Percentiles rank a stretch among this genome's conserved stretches.
These are phyloP conservation scores for Brassica cretica DNA, from an alignment of 345 rosid genomes.

Conservation along the genomic window DNA sequence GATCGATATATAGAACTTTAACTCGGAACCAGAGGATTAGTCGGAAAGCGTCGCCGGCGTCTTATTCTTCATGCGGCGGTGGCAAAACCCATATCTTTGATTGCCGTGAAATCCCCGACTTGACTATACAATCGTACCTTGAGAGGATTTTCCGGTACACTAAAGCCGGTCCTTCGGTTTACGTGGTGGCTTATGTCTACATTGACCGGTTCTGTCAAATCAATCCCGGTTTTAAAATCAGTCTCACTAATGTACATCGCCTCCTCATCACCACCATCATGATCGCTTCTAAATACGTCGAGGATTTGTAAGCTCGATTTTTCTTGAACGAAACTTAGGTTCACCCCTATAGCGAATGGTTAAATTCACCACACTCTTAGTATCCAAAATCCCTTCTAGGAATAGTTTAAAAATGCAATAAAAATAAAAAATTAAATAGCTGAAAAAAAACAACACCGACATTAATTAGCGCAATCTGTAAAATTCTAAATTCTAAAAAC, in stretches of 20 bases:
- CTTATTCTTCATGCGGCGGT: background rate
- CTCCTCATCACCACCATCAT: background rate
- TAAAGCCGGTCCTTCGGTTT: background rate
- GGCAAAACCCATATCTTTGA: background rate
- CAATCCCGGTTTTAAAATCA: background rate
- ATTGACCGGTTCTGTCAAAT: background rate
- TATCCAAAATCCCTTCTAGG: too few relatives aligned
- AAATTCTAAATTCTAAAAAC: too few relatives aligned
- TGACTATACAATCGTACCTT: background rate
- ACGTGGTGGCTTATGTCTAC: conserved; percentile 1
- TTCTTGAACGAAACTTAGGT: too few relatives aligned
- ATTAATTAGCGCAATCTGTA: too few relatives aligned
- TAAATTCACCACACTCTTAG: too few relatives aligned
- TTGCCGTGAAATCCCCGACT: background rate
- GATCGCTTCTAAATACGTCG: background rate
- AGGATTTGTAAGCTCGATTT: background rate
- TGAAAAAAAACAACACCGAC: too few relatives aligned
- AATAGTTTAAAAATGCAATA: too few relatives aligned
- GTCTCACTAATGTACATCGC: background rate
- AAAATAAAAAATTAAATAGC: too few relatives aligned
- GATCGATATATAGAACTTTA: background rate
- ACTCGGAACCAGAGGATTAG: background rate
- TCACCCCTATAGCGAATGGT: too few relatives aligned
- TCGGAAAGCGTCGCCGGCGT: background rate
- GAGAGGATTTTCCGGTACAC: background rate